Conservation (phyloP, 2,329 filamentous ascomycete genomes). For the Arthrobotrys conoides region DNA sequence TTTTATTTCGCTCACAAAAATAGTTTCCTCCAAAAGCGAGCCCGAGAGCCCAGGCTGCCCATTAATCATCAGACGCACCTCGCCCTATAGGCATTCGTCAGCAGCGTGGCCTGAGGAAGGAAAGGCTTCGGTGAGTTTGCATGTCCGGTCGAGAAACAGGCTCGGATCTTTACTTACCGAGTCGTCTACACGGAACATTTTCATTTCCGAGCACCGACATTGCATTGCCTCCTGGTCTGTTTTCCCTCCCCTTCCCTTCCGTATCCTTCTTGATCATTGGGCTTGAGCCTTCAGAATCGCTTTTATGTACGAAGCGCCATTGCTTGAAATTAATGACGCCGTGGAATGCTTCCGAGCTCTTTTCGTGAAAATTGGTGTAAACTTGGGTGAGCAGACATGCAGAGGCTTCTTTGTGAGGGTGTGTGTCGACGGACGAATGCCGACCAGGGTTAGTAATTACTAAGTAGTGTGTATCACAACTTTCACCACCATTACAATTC, state of each 20-base stretch:
- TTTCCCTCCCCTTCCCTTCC: not conserved
- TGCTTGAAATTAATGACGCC: constrained; percentile 2
- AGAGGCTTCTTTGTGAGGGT: constrained; percentile 2
- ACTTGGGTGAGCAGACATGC: not conserved
- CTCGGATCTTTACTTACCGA: constrained; percentile 59
- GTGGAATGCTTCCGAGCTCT: constrained; percentile 17
- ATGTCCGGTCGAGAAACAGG: constrained; percentile 36
- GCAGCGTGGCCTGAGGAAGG: constrained; percentile 32
- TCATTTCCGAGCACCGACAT: constrained; percentile 55
- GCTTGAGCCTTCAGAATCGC: constrained; percentile 14
- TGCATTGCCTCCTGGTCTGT: constrained; percentile 17
- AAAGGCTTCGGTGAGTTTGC: constrained; percentile 43
- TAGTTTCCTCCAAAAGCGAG: constrained; percentile 29
- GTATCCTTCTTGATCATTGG: too few relatives aligned
- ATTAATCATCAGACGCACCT: constrained; percentile 60
- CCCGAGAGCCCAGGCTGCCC: constrained; percentile 33
- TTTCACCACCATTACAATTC: too few relatives aligned
- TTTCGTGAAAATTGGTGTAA: constrained; percentile 1
- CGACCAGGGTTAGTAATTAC: constrained; percentile 13
- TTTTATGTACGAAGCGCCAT: constrained; percentile 12
- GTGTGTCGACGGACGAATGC: constrained; percentile 17
- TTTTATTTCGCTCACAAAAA: constrained; percentile 56
- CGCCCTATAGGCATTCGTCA: constrained; percentile 55
- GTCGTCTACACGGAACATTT: constrained; percentile 47
- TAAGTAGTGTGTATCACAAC: constrained; percentile 9